Base-by-base conservation (phyloP, 352 stramenopile genomes). In the Elongisporangium prolatum region DNA sequence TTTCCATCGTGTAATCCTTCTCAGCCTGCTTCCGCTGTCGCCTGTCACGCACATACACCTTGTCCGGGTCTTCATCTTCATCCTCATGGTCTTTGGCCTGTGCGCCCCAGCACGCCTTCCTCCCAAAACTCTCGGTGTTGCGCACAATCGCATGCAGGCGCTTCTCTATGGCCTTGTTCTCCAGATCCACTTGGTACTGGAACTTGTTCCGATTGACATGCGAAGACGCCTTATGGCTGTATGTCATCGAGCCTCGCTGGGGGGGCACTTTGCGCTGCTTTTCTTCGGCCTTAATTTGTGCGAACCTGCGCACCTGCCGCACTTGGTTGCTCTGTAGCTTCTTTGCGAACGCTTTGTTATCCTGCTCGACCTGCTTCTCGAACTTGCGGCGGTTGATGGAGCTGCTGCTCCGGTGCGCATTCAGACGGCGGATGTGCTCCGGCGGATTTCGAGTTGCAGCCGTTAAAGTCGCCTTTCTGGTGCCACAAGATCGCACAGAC, bases 141-240 rank as follows among this genome's bases (percentile, higher is more conserved):
- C 52, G 28, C 4, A 25, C 51, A 21, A 84, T 87, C 48, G 69
- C 75, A 16, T 77, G 56, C 56, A 87, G 48, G 0, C 78, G 68
- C 64, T 75, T 83, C 21, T 69, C 76, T 34, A 89, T 78, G 17
- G 53, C 64, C 55, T 74, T 74, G 60, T 91, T 91, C 52, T 88
- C 80, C 7, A 48, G 22, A 14, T 62, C 59, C 13, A 91, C 59
- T 44, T 86, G 75, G 48, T 80, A 61, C 2, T 71, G 64, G 47
- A 88, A 84, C 49, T 79, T 86, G 50, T 52, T 57, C 28, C 78
- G 80, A 10, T 91, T 91, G n/a, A 91, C 75, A 9, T 57, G 52
- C 0, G 80, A 86, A 16, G 80, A 83, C 7, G 80, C 70, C 61
- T 88, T 86, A 58, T 88, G 77, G 14, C 58, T 65, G 28, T 67